Base-by-base conservation (phyloP, 805 yeast species). In the Suhomyces kilbournensis region DNA sequence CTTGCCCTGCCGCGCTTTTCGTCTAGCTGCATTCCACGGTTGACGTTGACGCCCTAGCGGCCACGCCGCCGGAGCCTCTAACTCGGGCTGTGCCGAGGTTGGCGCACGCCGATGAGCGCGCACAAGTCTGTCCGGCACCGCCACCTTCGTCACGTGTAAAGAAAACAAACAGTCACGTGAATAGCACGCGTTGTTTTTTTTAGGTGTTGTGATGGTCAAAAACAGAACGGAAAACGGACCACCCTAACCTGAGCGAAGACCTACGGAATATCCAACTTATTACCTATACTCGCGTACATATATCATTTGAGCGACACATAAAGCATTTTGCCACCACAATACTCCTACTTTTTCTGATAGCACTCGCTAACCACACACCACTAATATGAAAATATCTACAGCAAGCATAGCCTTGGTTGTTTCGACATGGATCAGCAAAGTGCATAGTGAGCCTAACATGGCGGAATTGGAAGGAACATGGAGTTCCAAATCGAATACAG, bases 401-500 rank as follows among this genome's bases (percentile, higher is more conserved):
- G 42, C 50, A 30, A 39, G 42, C 34, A 20, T 55, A 17, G 32
- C 48, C 26, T 19, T 42, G 35, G 47, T 48, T 23, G 44, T 56
- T 55, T 44, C 58, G 54, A 15, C 44, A 22, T 46, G 53, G 35
- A 39, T 34, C 42, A 49, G 40, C 47, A 45, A 54, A 2, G 67
- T 53, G 23, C 22, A 50, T 14, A 71, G 69, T 4, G 74, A 65
- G 25, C 76, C 78, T 19, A 70, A 62, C 58, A 74, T 66, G 72
- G 60, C 56, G 17, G 79, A 76, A 59, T 64, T 90, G 46, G 88
- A 76, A 42, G 99, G 99, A 6, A 94, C 99, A 0, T 94, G 99
- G 99, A 71, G 92, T 1, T 86, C 97, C 15, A 94, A 94, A 69
- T 85, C 97, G 10, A 89, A 88, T 68, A 84, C 96, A 10, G 99